Evolutionary conservation across 2,329 filamentous ascomycete genomes (phyloP).

Genomic region (Keithomyces neogunnii): DNA sequence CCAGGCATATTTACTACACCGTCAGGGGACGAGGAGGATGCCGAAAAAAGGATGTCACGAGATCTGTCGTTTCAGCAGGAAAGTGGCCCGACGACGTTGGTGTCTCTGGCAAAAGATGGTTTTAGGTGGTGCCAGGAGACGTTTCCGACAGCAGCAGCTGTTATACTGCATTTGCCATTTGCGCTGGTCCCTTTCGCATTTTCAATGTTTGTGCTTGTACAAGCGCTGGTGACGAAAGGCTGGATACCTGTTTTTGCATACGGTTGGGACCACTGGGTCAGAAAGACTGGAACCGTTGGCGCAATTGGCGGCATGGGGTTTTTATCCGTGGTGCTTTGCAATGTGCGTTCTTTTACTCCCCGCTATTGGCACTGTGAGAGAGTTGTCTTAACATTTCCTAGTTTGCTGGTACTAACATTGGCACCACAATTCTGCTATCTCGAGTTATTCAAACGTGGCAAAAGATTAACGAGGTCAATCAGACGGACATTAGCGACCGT

Average conservation of each 20-base stretch:
- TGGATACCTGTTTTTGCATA: constrained; percentile 67
- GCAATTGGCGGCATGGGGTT: constrained; percentile 67
- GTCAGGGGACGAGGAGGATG: not conserved
- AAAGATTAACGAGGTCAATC: constrained; percentile 41
- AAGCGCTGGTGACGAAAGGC: constrained; percentile 63
- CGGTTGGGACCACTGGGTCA: constrained; percentile 66
- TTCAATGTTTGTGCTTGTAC: constrained; percentile 67
- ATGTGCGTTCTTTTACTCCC: constrained; percentile 41
- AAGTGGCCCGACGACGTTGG: constrained; percentile 34
- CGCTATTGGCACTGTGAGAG: not conserved
- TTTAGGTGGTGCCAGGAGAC: constrained; percentile 59
- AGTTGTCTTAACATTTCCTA: constrained; percentile 20
- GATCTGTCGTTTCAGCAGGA: constrained; percentile 6
- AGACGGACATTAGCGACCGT: constrained; percentile 47
- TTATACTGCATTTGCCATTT: constrained; percentile 57
- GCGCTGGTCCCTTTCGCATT: constrained; percentile 64
- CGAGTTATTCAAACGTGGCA: constrained; percentile 64
- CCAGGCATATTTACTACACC: not conserved
- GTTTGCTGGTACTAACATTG: constrained; percentile 73
- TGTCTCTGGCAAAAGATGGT: constrained; percentile 34
- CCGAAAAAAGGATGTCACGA: not conserved
- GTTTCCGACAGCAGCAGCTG: constrained; percentile 60
- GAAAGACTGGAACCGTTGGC: constrained; percentile 59
- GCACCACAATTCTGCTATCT: constrained; percentile 64
- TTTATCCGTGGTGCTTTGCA: constrained; percentile 61